These are phyloP conservation scores for Ceratonia siliqua DNA, from an alignment of 306 rosid species.

Conservation along the genomic window DNA sequence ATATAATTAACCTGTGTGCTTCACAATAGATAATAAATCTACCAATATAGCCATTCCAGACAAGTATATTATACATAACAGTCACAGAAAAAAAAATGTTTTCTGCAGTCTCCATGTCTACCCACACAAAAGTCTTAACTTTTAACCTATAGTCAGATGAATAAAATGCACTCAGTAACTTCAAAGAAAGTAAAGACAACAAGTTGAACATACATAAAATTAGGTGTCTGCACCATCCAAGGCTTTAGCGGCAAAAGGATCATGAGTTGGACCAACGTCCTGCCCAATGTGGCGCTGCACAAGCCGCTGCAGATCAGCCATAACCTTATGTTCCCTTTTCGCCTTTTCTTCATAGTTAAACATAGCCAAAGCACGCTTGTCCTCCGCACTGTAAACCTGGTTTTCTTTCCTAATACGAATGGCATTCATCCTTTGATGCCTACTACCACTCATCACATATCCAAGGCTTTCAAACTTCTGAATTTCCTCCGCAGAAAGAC, in stretches of 20 bases:
- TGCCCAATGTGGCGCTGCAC: conserved; percentile 96
- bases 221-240: conserved; percentile 58
- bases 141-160: conserved; percentile 15
- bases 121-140: not conserved
- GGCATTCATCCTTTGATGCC: conserved; percentile 99
- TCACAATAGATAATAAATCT: not conserved
- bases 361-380: conserved; percentile 96
- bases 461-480: conserved; percentile 82
- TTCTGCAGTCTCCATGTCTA: conserved; percentile 15
- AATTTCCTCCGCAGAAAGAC: conserved; percentile 95
- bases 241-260: conserved; percentile 68
- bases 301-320: conserved; percentile 94
- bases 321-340: conserved; percentile 92
- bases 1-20: not conserved
- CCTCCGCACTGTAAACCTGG: conserved; percentile 98
- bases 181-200: not conserved
- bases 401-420: conserved; percentile 97
- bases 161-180: not conserved
- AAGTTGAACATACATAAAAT: conserved; percentile 40
- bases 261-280: conserved; percentile 97
- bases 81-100: not conserved
- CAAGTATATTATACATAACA: not conserved
- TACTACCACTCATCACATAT: conserved; percentile 97
- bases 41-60: not conserved
- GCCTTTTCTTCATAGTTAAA: conserved; percentile 93